phyloP scores from a whole-genome alignment of 164 flowering plant genomes.

The Berberis vulgaris region DNA sequence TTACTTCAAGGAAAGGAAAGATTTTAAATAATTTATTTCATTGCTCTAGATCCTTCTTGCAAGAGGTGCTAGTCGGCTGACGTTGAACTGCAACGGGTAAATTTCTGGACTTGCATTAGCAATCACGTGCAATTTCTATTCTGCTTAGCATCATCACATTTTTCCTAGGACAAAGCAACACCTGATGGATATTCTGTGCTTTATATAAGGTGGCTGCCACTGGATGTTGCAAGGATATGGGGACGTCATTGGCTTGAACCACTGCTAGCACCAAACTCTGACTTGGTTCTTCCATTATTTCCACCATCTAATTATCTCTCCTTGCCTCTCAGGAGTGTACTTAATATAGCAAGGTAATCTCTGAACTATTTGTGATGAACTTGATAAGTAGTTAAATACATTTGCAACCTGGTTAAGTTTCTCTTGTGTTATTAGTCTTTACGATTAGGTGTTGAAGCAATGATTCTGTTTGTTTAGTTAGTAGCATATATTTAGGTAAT shows the following conservation, averaged over 20 bases:
- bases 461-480: no score
- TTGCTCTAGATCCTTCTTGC: slow-evolving; percentile 75
- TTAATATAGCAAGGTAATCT: slow-evolving; percentile 82
- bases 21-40: slow-evolving; percentile 5
- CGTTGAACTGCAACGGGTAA: slow-evolving; percentile 95
- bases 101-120: slow-evolving; percentile 1
- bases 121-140: no score
- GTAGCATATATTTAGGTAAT: no score
- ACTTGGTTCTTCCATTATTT: slow-evolving; percentile 45
- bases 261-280: slow-evolving; percentile 65
- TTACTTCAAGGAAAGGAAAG: neutral
- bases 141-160: no score
- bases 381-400: neutral
- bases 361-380: neutral
- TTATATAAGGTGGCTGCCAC: slow-evolving; percentile 78
- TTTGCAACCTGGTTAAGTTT: neutral
- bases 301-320: slow-evolving; percentile 71
- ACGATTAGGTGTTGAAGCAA: no score
- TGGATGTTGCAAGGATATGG: slow-evolving; percentile 92
- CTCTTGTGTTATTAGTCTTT: neutral
- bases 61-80: slow-evolving; percentile 71
- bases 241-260: slow-evolving; percentile 96
- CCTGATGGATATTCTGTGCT: slow-evolving; percentile 1
- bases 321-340: slow-evolving; percentile 79
- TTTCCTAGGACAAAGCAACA: neutral